Evolutionary conservation across 2,329 filamentous ascomycete species (phyloP).

Genomic region (Paracamarosporium sp.): DNA sequence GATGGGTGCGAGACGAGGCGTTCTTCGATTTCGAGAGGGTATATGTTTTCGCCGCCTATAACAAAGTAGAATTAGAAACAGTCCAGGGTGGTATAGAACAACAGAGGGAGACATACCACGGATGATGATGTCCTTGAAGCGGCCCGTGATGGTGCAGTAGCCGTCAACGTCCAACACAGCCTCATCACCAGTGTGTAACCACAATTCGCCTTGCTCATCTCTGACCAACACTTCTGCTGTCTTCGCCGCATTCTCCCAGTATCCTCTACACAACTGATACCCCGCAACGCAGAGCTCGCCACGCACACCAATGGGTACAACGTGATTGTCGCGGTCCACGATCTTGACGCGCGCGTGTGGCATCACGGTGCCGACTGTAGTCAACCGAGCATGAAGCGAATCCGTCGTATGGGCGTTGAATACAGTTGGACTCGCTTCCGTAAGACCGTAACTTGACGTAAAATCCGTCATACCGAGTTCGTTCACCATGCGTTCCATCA

Average conservation of each 20-base stretch:
- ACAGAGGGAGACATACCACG: conserved; percentile 55
- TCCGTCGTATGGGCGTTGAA: conserved; percentile 82
- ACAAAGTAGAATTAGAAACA: not conserved
- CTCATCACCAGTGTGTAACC: conserved; percentile 50
- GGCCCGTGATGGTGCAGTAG: conserved; percentile 74
- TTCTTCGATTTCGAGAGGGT: conserved; percentile 78
- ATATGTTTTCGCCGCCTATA: conserved; percentile 50
- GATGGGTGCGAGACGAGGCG: conserved; percentile 69
- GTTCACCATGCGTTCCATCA: conserved; percentile 75
- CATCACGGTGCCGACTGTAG: conserved; percentile 77
- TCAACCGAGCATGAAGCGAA: conserved; percentile 68
- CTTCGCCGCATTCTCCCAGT: conserved; percentile 74
- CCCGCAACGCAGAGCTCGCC: conserved; percentile 81
- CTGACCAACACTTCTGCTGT: conserved; percentile 74
- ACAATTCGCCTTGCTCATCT: conserved; percentile 63
- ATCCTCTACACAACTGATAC: conserved; percentile 73
- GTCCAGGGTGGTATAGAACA: not conserved
- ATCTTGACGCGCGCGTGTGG: conserved; percentile 79
- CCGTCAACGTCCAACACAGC: conserved; percentile 52
- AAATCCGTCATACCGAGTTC: conserved; percentile 79
- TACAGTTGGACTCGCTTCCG: conserved; percentile 79
- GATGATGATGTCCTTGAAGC: conserved; percentile 83
- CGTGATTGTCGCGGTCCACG: conserved; percentile 69
- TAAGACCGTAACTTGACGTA: conserved; percentile 64
- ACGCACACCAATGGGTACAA: conserved; percentile 70